Conservation (phyloP, 352 stramenopile species). For the Nothophytophthora sp. region DNA sequence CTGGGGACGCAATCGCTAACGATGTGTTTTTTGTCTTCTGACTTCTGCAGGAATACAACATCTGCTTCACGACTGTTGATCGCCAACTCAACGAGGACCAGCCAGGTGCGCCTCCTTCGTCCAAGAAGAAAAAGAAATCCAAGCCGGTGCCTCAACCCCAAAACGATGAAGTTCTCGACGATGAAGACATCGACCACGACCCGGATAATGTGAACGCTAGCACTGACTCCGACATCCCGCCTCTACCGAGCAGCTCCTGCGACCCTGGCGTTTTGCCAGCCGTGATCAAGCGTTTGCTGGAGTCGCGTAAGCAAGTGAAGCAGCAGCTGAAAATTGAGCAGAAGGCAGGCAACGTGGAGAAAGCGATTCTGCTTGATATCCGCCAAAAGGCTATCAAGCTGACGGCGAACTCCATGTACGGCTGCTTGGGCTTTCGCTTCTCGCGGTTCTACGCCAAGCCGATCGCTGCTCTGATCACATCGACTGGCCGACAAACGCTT, state of each 20-base stretch:
- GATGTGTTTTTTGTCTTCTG: background rate
- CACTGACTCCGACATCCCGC: conserved; percentile 86
- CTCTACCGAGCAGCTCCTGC: conserved; percentile 68
- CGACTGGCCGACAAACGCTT: conserved; percentile 98
- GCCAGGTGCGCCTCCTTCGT: conserved; percentile 20
- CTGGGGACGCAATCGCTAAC: conserved; percentile 1
- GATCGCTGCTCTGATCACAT: conserved; percentile 99
- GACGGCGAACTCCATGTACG: conserved; percentile 99
- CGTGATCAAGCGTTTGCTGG: conserved; percentile 98
- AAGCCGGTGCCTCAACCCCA: conserved; percentile 54
- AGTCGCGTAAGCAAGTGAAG: conserved; percentile 98
- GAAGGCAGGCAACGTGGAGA: conserved; percentile 85
- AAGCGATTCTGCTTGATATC: conserved; percentile 95
- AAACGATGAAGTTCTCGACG: conserved; percentile 75
- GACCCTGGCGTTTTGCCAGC: conserved; percentile 94
- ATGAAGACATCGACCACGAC: conserved; percentile 79
- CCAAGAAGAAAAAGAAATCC: conserved; percentile 59
- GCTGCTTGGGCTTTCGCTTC: conserved; percentile 98
- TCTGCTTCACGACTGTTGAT: conserved; percentile 99
- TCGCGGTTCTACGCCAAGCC: conserved; percentile 99
- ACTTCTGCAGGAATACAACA: conserved; percentile 97
- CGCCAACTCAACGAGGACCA: conserved; percentile 66
- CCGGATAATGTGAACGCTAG: conserved; percentile 56
- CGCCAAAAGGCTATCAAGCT: conserved; percentile 99
- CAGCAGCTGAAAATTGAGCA: conserved; percentile 95